These are phyloP conservation scores for Termitomyces sp. DNA, from an alignment of 768 basidiomycete genomes.

Conservation along the genomic window DNA sequence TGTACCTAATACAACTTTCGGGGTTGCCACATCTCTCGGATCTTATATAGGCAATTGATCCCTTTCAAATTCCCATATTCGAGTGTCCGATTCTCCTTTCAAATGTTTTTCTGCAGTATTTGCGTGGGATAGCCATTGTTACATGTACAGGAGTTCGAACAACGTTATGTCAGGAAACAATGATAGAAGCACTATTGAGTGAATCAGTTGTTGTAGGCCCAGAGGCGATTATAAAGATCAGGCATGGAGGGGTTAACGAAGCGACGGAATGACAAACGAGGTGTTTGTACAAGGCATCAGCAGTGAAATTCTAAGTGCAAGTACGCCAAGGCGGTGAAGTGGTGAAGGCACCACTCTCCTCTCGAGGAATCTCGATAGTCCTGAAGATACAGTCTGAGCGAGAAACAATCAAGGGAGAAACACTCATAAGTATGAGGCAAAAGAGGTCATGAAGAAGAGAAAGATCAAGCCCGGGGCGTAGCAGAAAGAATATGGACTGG, in stretches of 20 bases:
- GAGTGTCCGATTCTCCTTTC: background rate
- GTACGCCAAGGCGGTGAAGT: background rate
- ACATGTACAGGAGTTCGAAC: background rate
- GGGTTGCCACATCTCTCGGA: background rate
- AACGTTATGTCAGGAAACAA: background rate
- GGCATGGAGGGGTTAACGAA: background rate
- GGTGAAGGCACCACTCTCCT: background rate
- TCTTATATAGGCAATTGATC: background rate
- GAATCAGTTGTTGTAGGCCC: background rate
- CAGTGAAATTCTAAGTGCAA: background rate
- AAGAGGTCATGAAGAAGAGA: background rate
- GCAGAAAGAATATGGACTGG: background rate
- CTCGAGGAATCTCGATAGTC: slow-evolving; percentile 7
- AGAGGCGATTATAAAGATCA: background rate
- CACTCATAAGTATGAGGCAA: background rate
- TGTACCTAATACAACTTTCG: background rate
- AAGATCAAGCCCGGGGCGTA: background rate
- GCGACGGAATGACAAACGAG: background rate
- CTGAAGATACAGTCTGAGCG: slow-evolving; percentile 6
- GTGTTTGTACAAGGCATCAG: background rate
- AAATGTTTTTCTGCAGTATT: background rate
- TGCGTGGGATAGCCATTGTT: background rate
- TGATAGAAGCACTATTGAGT: background rate
- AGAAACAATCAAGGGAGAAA: slow-evolving; percentile 11
- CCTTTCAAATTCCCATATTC: background rate